Evolutionary conservation across 1,284 basidiomycete species (phyloP).

Genomic region (Apiotrichum gamsii): DNA sequence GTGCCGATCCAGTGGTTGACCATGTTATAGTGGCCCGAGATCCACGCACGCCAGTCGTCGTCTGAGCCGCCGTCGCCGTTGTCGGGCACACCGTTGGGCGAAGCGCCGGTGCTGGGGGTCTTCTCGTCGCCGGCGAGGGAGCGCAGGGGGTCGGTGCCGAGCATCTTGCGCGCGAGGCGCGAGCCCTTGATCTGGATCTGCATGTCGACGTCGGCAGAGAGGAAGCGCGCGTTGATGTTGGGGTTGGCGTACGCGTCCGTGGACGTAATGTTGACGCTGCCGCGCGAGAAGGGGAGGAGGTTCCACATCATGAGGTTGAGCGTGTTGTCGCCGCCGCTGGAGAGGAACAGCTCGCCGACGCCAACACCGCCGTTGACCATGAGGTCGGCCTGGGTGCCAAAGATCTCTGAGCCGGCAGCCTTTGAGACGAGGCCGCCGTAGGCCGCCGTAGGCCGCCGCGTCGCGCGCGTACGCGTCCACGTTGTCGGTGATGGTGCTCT

Average conservation of each 20-base stretch:
- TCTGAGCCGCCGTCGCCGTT: conserved; percentile 1
- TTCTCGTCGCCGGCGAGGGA: conserved; percentile 12
- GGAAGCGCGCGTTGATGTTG: conserved; percentile 53
- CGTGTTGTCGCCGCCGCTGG: conserved; percentile 27
- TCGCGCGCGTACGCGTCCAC: conserved; percentile 23
- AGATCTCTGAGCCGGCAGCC: conserved; percentile 22
- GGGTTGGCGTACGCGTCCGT: conserved; percentile 55
- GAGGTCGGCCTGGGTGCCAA: conserved; percentile 26
- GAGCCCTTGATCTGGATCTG: conserved; percentile 37
- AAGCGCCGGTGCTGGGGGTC: background rate
- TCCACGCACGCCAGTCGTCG: background rate
- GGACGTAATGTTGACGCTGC: conserved; percentile 52
- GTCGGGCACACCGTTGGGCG: background rate
- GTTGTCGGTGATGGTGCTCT: conserved; percentile 2
- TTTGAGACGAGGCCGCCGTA: conserved; percentile 24
- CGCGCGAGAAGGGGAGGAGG: conserved; percentile 42
- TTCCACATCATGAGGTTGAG: conserved; percentile 34
- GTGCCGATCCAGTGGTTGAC: conserved; percentile 58
- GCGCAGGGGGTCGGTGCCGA: conserved; percentile 28
- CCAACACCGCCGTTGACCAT: conserved; percentile 35
- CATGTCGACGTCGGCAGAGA: conserved; percentile 36
- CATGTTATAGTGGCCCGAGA: conserved; percentile 23
- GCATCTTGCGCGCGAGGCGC: conserved; percentile 33
- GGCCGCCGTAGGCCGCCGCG: conserved; percentile 22
- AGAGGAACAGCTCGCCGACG: conserved; percentile 35